Base-by-base conservation (phyloP, 768 basidiomycete genomes). In the Pulveroboletus sp. region DNA sequence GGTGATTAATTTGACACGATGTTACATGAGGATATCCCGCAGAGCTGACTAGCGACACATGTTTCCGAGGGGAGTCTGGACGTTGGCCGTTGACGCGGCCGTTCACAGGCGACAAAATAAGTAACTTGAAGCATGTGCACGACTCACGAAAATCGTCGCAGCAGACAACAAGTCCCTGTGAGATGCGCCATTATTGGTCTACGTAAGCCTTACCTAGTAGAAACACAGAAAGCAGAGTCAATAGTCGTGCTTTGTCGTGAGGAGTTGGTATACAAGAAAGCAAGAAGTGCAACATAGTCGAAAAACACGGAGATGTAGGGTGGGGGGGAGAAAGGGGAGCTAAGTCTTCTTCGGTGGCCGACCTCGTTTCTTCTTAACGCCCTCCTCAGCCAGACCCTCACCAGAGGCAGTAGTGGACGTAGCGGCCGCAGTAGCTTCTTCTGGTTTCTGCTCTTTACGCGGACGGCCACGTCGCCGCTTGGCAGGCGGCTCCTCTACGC, bases 391-490 rank as follows among this genome's bases (percentile, higher is more conserved):
- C 33, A 57, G 63, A 51, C 74, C 71, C 42, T 71, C 73, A 9
- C 68, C 75, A 52, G 65, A 57, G 18, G 51, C 35, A 39, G 55
- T 12, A 14, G 55, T 49, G 37, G 62, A 46, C 0, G 68, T 65
- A 45, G 72, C 64, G 17, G 68, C 71, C 37, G 76, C 71, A 43
- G 61, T 64, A 46, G 65, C 57, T 21, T 76, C 70, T 47, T 65
- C 51, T 50, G 75, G 74, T 66, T 78, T 83, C 48, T 79, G 74
- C 69, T 63, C 62, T 49, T 89, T 89, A 56, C 81, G 84, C 49
- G 88, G 87, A 53, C 87, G 81, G 36, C 87, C 87, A 54, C 88
- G 79, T 67, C 77, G 81, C 60, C 84, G 76, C 69, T 88, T 89
- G 43, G 76, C 69, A 40, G 73, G 71, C 40, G 68, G 71, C 54